Evolutionary conservation across 345 rosid genomes (phyloP).

Genomic region (Triadica sebifera): DNA sequence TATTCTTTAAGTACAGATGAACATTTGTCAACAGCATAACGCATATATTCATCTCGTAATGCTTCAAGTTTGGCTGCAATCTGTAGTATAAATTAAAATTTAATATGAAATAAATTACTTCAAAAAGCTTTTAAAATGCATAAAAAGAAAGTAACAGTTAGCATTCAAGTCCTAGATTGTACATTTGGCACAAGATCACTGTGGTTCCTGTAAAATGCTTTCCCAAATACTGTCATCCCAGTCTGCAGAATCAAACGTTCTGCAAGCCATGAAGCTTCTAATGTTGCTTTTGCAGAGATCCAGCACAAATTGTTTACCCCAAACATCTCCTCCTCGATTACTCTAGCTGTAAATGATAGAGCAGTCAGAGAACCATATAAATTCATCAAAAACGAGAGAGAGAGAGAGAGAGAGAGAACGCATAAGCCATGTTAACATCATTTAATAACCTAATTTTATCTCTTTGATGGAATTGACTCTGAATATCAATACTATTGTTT

Average conservation of each 20-base stretch:
- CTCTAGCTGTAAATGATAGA: slow-evolving; percentile 63
- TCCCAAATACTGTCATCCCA: slow-evolving; percentile 97
- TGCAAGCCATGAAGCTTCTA: slow-evolving; percentile 86
- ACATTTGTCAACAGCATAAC: slow-evolving; percentile 80
- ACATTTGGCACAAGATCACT: slow-evolving; percentile 89
- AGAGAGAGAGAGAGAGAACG: neutral
- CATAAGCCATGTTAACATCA: neutral
- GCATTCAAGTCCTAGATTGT: slow-evolving; percentile 11
- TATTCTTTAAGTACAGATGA: slow-evolving; percentile 72
- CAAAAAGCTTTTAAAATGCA: neutral
- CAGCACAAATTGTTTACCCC: slow-evolving; percentile 82
- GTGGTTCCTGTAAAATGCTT: slow-evolving; percentile 78
- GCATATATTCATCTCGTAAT: slow-evolving; percentile 85
- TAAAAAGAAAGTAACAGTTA: slow-evolving; percentile 8
- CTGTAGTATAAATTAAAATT: slow-evolving; percentile 39
- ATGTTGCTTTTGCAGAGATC: slow-evolving; percentile 86
- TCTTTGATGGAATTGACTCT: too few relatives aligned
- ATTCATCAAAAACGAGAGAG: neutral
- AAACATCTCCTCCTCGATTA: slow-evolving; percentile 92
- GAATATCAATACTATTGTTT: neutral
- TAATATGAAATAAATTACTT: neutral
- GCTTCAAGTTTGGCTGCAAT: slow-evolving; percentile 92
- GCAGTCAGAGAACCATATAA: slow-evolving; percentile 23
- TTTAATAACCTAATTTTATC: neutral
- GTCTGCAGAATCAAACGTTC: slow-evolving; percentile 86